These are phyloP conservation scores for Alternaria gansuensis DNA, from an alignment of 2,329 filamentous ascomycete genomes.

Conservation along the genomic window DNA sequence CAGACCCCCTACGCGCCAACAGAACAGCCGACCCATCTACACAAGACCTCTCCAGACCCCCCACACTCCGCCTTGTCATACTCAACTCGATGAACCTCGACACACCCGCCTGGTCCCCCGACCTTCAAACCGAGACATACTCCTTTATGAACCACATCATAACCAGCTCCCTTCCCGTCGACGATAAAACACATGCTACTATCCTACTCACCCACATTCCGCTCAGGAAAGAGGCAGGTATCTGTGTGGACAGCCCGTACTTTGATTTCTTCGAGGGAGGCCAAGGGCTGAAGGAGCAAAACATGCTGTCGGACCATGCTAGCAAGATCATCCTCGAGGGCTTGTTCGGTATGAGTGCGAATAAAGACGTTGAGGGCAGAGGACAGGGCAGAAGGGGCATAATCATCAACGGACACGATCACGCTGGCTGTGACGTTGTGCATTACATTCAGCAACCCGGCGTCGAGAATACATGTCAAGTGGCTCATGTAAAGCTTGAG, in stretches of 20 bases:
- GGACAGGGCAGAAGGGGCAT: constrained; percentile 77
- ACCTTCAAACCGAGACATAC: constrained; percentile 80
- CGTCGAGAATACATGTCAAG: constrained; percentile 20
- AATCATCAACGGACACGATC: constrained; percentile 92
- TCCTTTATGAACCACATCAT: constrained; percentile 76
- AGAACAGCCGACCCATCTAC: constrained; percentile 2
- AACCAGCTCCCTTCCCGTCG: constrained; percentile 67
- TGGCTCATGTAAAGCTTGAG: constrained; percentile 16
- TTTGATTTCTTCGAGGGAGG: constrained; percentile 78
- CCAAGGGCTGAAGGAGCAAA: constrained; percentile 84
- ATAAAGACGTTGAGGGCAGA: constrained; percentile 64
- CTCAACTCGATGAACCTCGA: constrained; percentile 96
- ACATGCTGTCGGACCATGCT: constrained; percentile 79
- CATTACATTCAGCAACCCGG: constrained; percentile 65
- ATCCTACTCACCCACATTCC: constrained; percentile 92
- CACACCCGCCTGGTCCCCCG: constrained; percentile 72
- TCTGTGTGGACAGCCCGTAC: constrained; percentile 85
- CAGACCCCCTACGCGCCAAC: constrained; percentile 17
- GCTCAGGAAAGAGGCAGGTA: constrained; percentile 79
- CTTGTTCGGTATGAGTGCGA: constrained; percentile 78
- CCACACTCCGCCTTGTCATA: constrained; percentile 81
- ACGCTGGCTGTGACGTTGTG: constrained; percentile 89
- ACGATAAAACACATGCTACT: constrained; percentile 73
- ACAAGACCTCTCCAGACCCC: constrained; percentile 49
- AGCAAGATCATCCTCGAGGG: constrained; percentile 79